Evolutionary conservation across 1,284 basidiomycete species (phyloP), one percentile per base, ranked within the genome.

Genomic region (Schizophyllum commune): DNA sequence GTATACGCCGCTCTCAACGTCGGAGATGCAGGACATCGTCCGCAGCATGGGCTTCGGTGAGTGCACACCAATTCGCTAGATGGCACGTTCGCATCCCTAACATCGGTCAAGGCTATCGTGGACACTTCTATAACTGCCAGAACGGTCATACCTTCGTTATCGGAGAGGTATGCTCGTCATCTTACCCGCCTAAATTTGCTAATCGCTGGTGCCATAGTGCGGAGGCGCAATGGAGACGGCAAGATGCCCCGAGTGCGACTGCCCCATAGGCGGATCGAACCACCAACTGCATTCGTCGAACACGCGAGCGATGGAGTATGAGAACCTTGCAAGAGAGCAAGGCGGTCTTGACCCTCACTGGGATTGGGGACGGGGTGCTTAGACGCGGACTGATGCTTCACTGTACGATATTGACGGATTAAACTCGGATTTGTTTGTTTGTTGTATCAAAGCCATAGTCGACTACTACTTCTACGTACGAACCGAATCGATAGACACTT

Each of bases 121-220:
- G 83, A 2, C 83, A 85, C 65, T 83, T 77, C 64, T 81, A 80
- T 63, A 75, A 73, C 34, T 85, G 83, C 65, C 75, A 74, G 4
- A 82, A 83, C 63, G 83, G 83, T 0, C 83, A 85, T 67, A 70
- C 75, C 0, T 83, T 75, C 63, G 73, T 74, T 4, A 82, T 82
- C 59, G 69, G 66, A 5, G 76, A 82, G 58, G 78, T 79, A 58
- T 19, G 21, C 57, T 39, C 21, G 4, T n/a, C 8, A n/a, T 4
- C 39, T 19, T 27, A 27, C 5, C 27, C 27, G 5, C 5, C 27
- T 27, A 27, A 3, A 27, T 27, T 5, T 27, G 27, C 27, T 27
- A 27, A 27, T 27, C 2, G 27, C 27, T 27, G 27, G 27, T 52
- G 13, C 15, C 32, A 15, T 58, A 68, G 65, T 68, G 67, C 34